Evolutionary conservation across 345 rosid species (phyloP), one percentile per base, ranked within the genome.

Genomic region (Populus nigra): DNA sequence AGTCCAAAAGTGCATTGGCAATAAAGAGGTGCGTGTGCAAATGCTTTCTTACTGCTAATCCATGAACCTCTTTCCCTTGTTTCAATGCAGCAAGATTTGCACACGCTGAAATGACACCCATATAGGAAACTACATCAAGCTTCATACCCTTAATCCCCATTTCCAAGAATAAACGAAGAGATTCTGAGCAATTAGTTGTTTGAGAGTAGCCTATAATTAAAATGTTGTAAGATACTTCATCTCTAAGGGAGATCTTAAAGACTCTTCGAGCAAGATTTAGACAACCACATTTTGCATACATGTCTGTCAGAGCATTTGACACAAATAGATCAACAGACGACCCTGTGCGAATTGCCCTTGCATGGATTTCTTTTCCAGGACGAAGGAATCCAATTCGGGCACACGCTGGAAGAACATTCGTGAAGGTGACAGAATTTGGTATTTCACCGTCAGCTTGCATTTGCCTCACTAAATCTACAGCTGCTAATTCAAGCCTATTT

Each of bases 91-190:
- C 79, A 57, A 85, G 78, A 80, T 85, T 87, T 63, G 86, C 86
- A 77, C 90, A 89, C 62, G 97, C 94, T 69, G 91, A 83, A 65
- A 89, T 84, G 75, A 71, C 76, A 18, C 92, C 91, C 25, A 89
- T 79, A 38, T 86, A 92, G 65, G 97, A 87, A 49, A 90, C 87
- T 0, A 85, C 78, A 74, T 90, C 93, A 71, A 84, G 91, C 68
- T 86, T 79, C 78, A 88, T 85, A 50, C 88, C 87, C 68, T 73
- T 66, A 29, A 9, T 68, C 49, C 79, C 80, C 94, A 92, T 90
- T 74, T 90, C 88, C 8, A 72, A 75, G 82, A 92, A 90, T 29
- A 92, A 65, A 39, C 75, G 12, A 76, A 89, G 84, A 68, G 91
- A 88, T 83, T 87, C 81, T 31, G 62, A 65, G 78, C 89, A 88